phyloP scores from a whole-genome alignment of 306 rosid species.

The Betula pendula region DNA sequence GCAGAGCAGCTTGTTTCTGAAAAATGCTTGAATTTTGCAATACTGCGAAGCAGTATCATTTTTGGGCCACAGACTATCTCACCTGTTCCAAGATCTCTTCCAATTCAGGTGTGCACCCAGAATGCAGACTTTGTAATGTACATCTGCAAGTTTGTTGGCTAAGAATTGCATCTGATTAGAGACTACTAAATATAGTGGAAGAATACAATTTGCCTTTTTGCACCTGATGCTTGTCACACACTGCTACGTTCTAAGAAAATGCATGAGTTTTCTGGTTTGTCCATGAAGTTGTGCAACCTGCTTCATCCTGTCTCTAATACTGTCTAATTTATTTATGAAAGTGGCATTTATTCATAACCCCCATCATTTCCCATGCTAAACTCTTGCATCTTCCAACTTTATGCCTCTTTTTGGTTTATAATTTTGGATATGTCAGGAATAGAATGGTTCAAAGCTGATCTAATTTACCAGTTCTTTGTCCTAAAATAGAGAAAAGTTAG shows the following conservation, averaged over 20 bases:
- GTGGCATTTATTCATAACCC: not conserved
- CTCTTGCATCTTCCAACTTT: not conserved
- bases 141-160: slow-evolving; percentile 12
- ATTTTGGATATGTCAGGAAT: not conserved
- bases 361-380: slow-evolving; percentile 12
- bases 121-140: slow-evolving; percentile 4
- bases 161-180: not conserved
- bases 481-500: not conserved
- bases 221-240: not conserved
- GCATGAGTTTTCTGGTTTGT: not conserved
- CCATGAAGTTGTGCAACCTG: not conserved
- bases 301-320: slow-evolving; percentile 3
- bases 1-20: slow-evolving; percentile 74
- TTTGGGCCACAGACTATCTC: slow-evolving; percentile 87
- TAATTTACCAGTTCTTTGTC: not conserved
- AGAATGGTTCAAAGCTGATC: not conserved
- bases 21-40: slow-evolving; percentile 65
- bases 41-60: slow-evolving; percentile 93
- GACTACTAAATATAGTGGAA: not conserved
- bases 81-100: slow-evolving; percentile 91
- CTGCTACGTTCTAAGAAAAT: not conserved
- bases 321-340: slow-evolving; percentile 3
- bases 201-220: not conserved
- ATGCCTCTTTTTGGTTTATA: not conserved
- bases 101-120: slow-evolving; percentile 63